phyloP scores from a whole-genome alignment of 2,329 filamentous ascomycete species.

The Colletotrichum sp. region DNA sequence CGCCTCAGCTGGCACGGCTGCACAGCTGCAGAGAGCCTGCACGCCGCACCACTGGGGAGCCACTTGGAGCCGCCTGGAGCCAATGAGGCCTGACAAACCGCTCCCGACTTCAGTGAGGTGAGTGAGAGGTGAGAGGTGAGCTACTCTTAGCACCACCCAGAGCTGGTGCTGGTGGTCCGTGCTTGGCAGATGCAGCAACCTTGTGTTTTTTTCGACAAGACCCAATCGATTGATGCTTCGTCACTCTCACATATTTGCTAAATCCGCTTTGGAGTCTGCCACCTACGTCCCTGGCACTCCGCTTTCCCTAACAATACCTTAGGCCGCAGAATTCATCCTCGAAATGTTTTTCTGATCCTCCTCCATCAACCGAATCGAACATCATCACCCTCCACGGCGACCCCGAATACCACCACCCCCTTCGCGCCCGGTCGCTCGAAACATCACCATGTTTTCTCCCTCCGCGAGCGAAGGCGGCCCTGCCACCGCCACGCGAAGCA shows the following conservation, averaged over 20 bases:
- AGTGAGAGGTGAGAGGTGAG: not conserved
- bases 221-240: conserved; percentile 30
- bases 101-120: not conserved
- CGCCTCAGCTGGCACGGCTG: conserved; percentile 14
- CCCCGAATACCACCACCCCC: not conserved
- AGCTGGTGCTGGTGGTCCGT: conserved; percentile 32
- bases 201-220: conserved; percentile 31
- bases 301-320: conserved; percentile 10
- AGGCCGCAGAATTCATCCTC: conserved; percentile 18
- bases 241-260: conserved; percentile 25
- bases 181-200: conserved; percentile 36
- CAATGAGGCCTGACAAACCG: not conserved
- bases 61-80: not conserved
- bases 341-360: conserved; percentile 21
- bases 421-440: conserved; percentile 15
- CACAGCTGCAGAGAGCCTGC: conserved; percentile 5
- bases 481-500: conserved; percentile 62
- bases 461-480: conserved; percentile 56
- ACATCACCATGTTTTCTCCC: conserved; percentile 63
- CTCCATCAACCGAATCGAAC: not conserved
- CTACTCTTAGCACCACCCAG: not conserved
- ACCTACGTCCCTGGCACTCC: conserved; percentile 13
- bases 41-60: not conserved
- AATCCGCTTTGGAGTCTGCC: conserved; percentile 11
- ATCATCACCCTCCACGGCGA: conserved; percentile 18